A percentile compares a stretch with the other conserved stretches of the same genome.
Evolutionary conservation across 1,139 yeast species (phyloP).

Genomic region (Suhomyces atakaporum): DNA sequence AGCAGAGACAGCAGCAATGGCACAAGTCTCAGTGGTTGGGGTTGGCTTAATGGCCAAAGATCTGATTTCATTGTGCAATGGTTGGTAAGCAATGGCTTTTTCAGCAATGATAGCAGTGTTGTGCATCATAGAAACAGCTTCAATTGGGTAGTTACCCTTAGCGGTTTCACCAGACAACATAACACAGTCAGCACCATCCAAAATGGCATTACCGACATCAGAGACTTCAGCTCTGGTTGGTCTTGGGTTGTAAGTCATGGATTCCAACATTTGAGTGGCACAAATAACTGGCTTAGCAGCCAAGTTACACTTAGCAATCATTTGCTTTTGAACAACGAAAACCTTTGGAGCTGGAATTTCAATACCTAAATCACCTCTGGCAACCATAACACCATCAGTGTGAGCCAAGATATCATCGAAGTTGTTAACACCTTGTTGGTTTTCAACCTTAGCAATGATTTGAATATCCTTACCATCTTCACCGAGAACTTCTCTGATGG

Average conservation of each 20-base stretch:
- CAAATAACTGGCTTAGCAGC: conserved; percentile 99
- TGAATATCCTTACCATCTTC: conserved; percentile 96
- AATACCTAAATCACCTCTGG: conserved; percentile 99
- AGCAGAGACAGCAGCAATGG: conserved; percentile 95
- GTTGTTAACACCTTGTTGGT: conserved; percentile 99
- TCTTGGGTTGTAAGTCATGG: conserved; percentile 99
- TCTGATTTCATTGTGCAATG: conserved; percentile 87
- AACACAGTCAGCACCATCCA: conserved; percentile 99
- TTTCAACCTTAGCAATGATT: conserved; percentile 96
- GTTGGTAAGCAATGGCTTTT: conserved; percentile 90
- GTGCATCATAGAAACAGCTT: conserved; percentile 99
- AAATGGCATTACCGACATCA: conserved; percentile 98
- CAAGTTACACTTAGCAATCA: conserved; percentile 97
- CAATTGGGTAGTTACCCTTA: conserved; percentile 96
- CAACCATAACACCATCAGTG: conserved; percentile 99
- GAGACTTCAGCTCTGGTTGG: conserved; percentile 99
- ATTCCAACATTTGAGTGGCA: conserved; percentile 99
- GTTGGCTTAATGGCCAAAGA: conserved; percentile 85
- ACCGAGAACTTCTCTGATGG: conserved; percentile 92
- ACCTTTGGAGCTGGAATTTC: conserved; percentile 99
- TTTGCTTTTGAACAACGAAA: conserved; percentile 96
- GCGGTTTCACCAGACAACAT: conserved; percentile 99
- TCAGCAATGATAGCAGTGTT: conserved; percentile 96
- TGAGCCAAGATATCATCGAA: conserved; percentile 91
- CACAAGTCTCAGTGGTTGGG: conserved; percentile 93